Base-by-base conservation (phyloP, 306 rosid genomes). In the Glycine soja region DNA sequence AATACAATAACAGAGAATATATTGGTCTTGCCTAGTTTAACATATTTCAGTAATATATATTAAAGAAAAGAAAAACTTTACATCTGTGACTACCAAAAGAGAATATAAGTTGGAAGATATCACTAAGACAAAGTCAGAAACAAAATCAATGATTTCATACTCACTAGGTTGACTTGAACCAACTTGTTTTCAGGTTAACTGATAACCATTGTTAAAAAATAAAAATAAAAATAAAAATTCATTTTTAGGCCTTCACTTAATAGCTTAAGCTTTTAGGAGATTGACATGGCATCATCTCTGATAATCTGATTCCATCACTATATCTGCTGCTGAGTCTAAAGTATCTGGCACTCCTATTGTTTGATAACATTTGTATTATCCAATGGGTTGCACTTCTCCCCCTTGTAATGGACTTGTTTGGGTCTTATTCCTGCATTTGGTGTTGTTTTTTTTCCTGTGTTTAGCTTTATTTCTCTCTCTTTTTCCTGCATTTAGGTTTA, bases 71-170 rank as follows among this genome's bases (percentile, higher is more conserved):
- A 40, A 75, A 63, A 46, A 14, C 0, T 6, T 54, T 57, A 15
- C 40, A 40, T 46, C 24, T 4, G 2, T 36, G 47, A 69, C 61
- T 8, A 59, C 64, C 63, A 42, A 6, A 47, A 61, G 34, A 48
- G 70, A 10, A n/a, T 38, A 70, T 50, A 42, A 51, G 18, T 8
- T 52, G 6, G 76, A 52, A 82, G 70, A 78, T 57, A 56, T 43
- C 72, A 74, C 68, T 32, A 72, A 54, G 73, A 34, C 61, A 77
- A 63, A 34, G 51, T 71, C 58, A 73, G 62, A 77, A 72, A 48
- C 16, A 61, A 68, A 72, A 48, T 63, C 50, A 47, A 71, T 53
- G n/a, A 48, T 53, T 30, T 64, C 63, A 77, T 38, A 72, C 57
- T 73, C n/a, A 9, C 19, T 61, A 59, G 30, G 30, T 24, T 0